Evolutionary conservation across 2,329 filamentous ascomycete species (phyloP).

Genomic region (Arthrinium phaeospermum): DNA sequence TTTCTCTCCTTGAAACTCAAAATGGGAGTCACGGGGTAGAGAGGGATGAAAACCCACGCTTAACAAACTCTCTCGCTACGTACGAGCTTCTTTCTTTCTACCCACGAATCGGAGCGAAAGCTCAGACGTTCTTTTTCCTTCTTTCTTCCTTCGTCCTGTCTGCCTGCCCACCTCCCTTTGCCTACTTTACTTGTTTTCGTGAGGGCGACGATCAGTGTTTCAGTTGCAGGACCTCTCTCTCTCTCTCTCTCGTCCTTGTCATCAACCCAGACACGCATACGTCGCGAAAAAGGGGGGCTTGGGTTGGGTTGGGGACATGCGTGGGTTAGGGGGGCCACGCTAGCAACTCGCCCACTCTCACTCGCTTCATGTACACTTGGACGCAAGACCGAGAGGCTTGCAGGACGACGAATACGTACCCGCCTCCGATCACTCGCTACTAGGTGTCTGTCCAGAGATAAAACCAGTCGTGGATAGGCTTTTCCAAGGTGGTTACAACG

Average conservation of each 20-base stretch:
- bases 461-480: background rate
- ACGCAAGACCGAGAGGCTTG: background rate
- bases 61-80: background rate
- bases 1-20: background rate
- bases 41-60: background rate
- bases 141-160: background rate
- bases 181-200: background rate
- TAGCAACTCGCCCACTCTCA: background rate
- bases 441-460: no score
- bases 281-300: background rate
- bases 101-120: background rate
- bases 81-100: background rate
- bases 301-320: background rate
- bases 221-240: background rate
- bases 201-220: background rate
- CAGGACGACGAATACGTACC: background rate
- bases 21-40: background rate
- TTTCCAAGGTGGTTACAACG: background rate
- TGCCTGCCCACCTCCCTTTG: background rate
- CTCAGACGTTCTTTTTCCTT: background rate
- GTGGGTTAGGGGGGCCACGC: background rate
- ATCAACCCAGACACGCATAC: background rate
- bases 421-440: no score
- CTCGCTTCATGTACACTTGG: background rate
- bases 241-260: background rate